A percentile compares a stretch with the other conserved stretches of the same genome.
phyloP scores from a whole-genome alignment of 805 yeast genomes.

The Ogataea trehaloabstinens region DNA sequence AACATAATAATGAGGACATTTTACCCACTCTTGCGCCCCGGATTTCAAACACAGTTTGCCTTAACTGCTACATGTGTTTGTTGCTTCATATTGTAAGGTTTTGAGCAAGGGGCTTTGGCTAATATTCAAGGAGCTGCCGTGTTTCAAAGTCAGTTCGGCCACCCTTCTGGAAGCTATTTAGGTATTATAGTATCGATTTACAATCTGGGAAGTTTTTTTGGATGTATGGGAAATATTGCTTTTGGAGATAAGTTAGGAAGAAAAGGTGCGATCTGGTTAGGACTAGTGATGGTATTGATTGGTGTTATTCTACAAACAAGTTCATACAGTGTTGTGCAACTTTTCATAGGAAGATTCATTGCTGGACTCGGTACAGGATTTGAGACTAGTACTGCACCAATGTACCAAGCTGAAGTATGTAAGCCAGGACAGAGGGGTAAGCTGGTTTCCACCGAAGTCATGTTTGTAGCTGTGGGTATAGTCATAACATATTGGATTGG shows the following conservation, averaged over 20 bases:
- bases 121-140: slow-evolving; percentile 14
- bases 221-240: slow-evolving; percentile 11
- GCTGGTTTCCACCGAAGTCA: slow-evolving; percentile 60
- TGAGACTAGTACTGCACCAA: slow-evolving; percentile 66
- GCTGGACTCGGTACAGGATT: slow-evolving; percentile 67
- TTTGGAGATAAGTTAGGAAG: slow-evolving; percentile 18
- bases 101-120: slow-evolving; percentile 19
- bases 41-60: slow-evolving; percentile 1
- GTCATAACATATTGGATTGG: slow-evolving; percentile 55
- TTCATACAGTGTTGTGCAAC: slow-evolving; percentile 40
- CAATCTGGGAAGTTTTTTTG: slow-evolving; percentile 17
- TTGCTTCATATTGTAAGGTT: slow-evolving; percentile 16
- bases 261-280: slow-evolving; percentile 15
- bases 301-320: slow-evolving; percentile 34
- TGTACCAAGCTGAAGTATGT: slow-evolving; percentile 62
- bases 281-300: slow-evolving; percentile 25
- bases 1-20: too few species aligned
- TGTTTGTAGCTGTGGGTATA: slow-evolving; percentile 63
- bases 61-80: slow-evolving; percentile 7
- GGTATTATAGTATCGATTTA: slow-evolving; percentile 17
- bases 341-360: slow-evolving; percentile 50
- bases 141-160: slow-evolving; percentile 17
- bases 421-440: slow-evolving; percentile 60
- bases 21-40: too few species aligned
- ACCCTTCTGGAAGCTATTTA: slow-evolving; percentile 15